These are phyloP conservation scores for Penicillium egyptiacum DNA, from an alignment of 495 filamentous ascomycete genomes.

Conservation along the genomic window DNA sequence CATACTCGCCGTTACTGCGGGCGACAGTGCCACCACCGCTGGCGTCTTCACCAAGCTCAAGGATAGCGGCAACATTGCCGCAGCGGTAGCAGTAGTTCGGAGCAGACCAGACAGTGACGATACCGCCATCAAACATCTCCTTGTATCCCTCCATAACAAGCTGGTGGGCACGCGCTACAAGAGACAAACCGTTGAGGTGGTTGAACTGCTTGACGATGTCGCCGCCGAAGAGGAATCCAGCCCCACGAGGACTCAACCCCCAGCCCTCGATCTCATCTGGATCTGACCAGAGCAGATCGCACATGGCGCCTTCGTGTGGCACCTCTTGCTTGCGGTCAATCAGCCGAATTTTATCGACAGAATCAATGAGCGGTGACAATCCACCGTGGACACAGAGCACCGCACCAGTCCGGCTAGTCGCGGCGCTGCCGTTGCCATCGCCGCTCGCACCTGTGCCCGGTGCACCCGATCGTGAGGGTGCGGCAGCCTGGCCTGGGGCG, in stretches of 20 bases:
- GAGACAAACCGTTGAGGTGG: conserved; percentile 81
- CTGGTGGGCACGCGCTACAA: conserved; percentile 94
- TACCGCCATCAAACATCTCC: conserved; percentile 94
- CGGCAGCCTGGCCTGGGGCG: conserved; percentile 29
- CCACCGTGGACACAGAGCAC: conserved; percentile 96
- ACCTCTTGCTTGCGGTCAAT: conserved; percentile 98
- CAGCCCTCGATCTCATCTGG: conserved; percentile 98
- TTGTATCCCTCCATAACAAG: conserved; percentile 99
- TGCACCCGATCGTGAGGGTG: conserved; percentile 58
- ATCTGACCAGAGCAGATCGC: conserved; percentile 95
- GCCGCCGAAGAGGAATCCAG: conserved; percentile 92
- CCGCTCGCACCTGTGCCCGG: conserved; percentile 77
- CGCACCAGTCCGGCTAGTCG: conserved; percentile 66
- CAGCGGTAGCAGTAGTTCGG: conserved; percentile 99
- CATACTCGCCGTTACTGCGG: conserved; percentile 77
- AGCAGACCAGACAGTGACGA: conserved; percentile 96
- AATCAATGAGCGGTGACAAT: conserved; percentile 86
- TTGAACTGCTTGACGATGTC: conserved; percentile 98
- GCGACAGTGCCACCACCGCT: conserved; percentile 71
- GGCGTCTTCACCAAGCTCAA: conserved; percentile 88
- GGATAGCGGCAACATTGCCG: conserved; percentile 92
- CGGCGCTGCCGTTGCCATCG: conserved; percentile 57
- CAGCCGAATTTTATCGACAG: conserved; percentile 91
- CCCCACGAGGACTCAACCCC: conserved; percentile 91
- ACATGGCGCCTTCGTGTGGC: conserved; percentile 98